Base-by-base conservation (phyloP, 148 eudicot species). In the Arbutus unedo region DNA sequence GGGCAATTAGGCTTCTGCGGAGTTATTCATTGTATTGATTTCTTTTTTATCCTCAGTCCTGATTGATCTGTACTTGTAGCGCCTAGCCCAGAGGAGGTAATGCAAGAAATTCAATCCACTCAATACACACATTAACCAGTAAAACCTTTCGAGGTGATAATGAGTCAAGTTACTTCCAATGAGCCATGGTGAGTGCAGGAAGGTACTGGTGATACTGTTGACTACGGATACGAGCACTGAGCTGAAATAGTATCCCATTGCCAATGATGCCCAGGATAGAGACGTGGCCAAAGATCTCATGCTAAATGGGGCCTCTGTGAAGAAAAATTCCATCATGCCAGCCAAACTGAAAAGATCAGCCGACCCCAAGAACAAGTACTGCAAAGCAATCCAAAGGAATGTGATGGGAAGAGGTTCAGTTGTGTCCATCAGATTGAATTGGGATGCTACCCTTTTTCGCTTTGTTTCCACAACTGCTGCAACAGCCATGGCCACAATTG, bases 261-360 rank as follows among this genome's bases (percentile, higher is more conserved):
- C 97, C 62, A 95, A 79, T 38, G 98, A 95, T 6, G 93, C 92
- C 98, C 98, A 95, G 2, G 98, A 93, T 31, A 95, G 94, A 31
- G 97, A 87, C 0, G 96, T 93, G 68, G 98, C 94, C 85, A 95
- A 81, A 4, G 98, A 95, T 76, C 94, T 92, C 98, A 93, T 90
- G 80, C 94, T 91, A 50, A 80, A 76, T 23, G 98, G 98, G 0
- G 98, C 93, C 76, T 95, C 98, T n/a, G 98, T 93, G 84, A 95
- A 95, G 88, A 95, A 93, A 79, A 95, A 95, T 6, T 95, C 98
- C 93, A 95, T 85, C 83, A 92, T 79, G 47, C 97, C 98, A 55
- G 98, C 97, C 67, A 95, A 86, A 88, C 93, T 90, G 86, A 95
- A 95, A 62, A 95, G 91, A 84, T 95, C 98, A 47, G 98, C 98